Conservation (phyloP, 371 early-diverging fungal species). For the Syncephalis fuscata region DNA sequence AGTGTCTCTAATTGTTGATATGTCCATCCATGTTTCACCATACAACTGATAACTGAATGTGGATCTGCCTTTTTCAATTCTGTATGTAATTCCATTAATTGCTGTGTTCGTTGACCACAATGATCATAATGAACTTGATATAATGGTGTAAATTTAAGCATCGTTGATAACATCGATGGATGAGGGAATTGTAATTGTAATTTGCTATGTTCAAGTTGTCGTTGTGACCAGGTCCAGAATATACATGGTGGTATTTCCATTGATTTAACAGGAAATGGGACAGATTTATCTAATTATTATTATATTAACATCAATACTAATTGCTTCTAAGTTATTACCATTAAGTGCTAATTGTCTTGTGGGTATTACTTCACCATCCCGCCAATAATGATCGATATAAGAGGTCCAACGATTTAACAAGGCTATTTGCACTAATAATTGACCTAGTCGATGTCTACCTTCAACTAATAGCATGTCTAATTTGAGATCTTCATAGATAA, state of each 20-base stretch:
- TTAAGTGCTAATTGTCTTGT: slow-evolving; percentile 1
- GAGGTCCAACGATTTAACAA: slow-evolving; percentile 15
- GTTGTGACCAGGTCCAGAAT: neutral
- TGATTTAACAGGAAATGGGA: neutral
- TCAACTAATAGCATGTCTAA: slow-evolving; percentile 17
- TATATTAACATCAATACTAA: slow-evolving; percentile 3
- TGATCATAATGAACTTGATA: slow-evolving; percentile 5
- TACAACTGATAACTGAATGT: slow-evolving; percentile 10
- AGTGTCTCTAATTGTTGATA: slow-evolving; percentile 20
- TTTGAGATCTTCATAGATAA: slow-evolving; percentile 43
- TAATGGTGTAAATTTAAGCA: slow-evolving; percentile 3
- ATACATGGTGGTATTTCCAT: neutral
- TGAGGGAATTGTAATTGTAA: neutral
- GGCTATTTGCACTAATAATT: slow-evolving; percentile 24
- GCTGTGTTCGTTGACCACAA: slow-evolving; percentile 6
- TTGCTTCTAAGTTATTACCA: neutral
- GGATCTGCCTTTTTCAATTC: slow-evolving; percentile 9
- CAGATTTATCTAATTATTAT: slow-evolving; percentile 5
- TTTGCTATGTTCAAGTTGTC: neutral
- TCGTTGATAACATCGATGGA: slow-evolving; percentile 1
- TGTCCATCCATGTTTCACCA: slow-evolving; percentile 14
- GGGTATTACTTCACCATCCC: slow-evolving; percentile 5
- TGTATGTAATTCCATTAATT: slow-evolving; percentile 9
- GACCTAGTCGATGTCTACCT: slow-evolving; percentile 14
- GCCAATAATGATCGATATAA: slow-evolving; percentile 29